Percentiles rank a stretch among this genome's conserved stretches.
Evolutionary conservation across 2,329 filamentous ascomycete genomes (phyloP).

Genomic region (Microdochium bolleyi): DNA sequence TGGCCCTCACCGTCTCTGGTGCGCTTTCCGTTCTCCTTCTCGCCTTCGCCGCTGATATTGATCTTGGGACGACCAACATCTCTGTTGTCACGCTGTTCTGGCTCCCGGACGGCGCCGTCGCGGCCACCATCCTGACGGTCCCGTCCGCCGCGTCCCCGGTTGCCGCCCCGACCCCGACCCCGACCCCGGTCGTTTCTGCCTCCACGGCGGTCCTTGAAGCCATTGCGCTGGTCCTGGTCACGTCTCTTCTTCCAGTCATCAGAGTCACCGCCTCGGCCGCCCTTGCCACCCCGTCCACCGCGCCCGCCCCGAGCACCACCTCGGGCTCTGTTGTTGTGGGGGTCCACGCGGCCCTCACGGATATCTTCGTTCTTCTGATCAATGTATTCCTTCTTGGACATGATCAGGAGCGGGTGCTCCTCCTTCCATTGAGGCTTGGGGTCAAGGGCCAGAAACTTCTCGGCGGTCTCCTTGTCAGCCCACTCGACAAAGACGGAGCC

Average conservation of each 20-base stretch:
- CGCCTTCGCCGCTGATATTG: conserved; percentile 32
- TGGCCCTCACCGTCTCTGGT: conserved; percentile 42
- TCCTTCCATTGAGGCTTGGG: conserved; percentile 80
- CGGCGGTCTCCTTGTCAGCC: conserved; percentile 64
- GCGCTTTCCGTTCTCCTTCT: conserved; percentile 41
- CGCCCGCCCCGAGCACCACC: conserved; percentile 28
- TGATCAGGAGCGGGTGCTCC: conserved; percentile 68
- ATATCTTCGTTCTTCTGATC: conserved; percentile 70
- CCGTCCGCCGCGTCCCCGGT: conserved; percentile 34
- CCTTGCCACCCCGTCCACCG: conserved; percentile 26
- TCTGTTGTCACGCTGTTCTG: conserved; percentile 16
- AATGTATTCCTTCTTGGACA: conserved; percentile 83
- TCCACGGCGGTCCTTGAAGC: conserved; percentile 42
- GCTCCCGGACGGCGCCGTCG: conserved; percentile 22
- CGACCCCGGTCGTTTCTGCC: conserved; percentile 27
- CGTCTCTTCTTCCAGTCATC: conserved; percentile 59
- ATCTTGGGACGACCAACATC: conserved; percentile 32
- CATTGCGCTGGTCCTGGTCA: conserved; percentile 52
- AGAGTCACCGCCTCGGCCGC: conserved; percentile 33
- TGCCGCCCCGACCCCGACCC: conserved; percentile 26
- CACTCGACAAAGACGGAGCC: conserved; percentile 96
- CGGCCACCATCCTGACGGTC: conserved; percentile 27
- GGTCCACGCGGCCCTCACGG: conserved; percentile 59
- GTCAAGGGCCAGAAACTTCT: conserved; percentile 73
- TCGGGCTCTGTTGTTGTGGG: conserved; percentile 32